Evolutionary conservation across 768 basidiomycete species (phyloP).

Genomic region (Pluteus cervinus): DNA sequence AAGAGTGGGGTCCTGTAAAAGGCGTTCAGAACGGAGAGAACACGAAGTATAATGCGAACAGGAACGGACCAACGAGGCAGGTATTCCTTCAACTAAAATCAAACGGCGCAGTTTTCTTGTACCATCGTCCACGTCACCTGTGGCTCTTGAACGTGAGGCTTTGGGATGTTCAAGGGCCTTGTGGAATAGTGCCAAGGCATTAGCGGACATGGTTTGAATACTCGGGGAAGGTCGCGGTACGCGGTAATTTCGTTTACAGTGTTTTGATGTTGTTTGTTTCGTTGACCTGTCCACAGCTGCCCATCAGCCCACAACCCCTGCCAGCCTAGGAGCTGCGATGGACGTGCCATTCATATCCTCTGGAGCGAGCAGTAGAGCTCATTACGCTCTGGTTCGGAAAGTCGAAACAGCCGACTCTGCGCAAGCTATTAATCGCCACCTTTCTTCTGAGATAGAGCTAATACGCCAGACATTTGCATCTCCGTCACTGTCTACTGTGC

Average conservation of each 20-base stretch:
- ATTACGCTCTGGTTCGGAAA: conserved; percentile 70
- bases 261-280: no score
- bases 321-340: no score
- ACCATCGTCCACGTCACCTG: conserved; percentile 64
- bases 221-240: no score
- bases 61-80: conserved; percentile 60
- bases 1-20: conserved; percentile 67
- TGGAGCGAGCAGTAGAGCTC: conserved; percentile 67
- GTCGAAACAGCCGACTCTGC: conserved; percentile 57
- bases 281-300: no score
- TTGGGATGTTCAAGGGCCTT: conserved; percentile 74
- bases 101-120: conserved; percentile 81
- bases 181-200: conserved; percentile 69
- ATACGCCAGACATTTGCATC: conserved; percentile 48
- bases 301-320: no score
- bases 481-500: conserved; percentile 51
- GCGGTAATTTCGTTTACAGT: no score
- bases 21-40: not conserved
- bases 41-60: not conserved
- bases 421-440: conserved; percentile 54
- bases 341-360: conserved; percentile 75
- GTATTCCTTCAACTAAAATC: conserved; percentile 89
- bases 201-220: conserved; percentile 26
- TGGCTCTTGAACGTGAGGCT: conserved; percentile 56
- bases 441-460: conserved; percentile 52